phyloP scores from a whole-genome alignment of 164 flowering plant genomes.

The Brasenia schreberi region DNA sequence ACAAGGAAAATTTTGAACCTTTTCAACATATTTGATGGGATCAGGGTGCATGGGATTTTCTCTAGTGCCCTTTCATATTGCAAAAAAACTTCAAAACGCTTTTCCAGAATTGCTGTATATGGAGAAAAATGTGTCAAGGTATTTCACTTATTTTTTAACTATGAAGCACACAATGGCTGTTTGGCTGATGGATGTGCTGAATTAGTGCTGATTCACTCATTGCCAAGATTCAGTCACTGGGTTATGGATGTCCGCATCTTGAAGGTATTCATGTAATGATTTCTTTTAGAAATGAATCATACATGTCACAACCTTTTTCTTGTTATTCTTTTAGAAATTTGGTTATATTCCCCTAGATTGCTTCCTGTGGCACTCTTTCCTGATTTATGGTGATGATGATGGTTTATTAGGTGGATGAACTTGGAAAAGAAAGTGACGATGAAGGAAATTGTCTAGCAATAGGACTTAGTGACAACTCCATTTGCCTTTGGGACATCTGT shows the following conservation, averaged over 20 bases:
- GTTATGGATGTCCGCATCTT: conserved; percentile 75
- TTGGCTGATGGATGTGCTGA: conserved; percentile 7
- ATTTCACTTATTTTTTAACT: conserved; percentile 24
- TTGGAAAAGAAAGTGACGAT: conserved; percentile 4
- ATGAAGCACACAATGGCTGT: conserved; percentile 4
- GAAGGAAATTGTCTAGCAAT: conserved; percentile 36
- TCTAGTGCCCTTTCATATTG: conserved; percentile 12
- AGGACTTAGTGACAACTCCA: conserved; percentile 85
- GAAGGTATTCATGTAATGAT: conserved; percentile 34
- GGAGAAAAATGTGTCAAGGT: conserved; percentile 79
- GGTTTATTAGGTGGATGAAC: background rate
- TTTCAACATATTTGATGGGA: conserved; percentile 59
- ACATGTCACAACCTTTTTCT: too few relatives aligned
- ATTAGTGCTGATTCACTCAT: conserved; percentile 22
- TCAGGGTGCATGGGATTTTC: conserved; percentile 79
- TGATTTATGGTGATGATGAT: background rate
- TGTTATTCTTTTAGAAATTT: background rate
- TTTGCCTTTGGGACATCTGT: conserved; percentile 53
- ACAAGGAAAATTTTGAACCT: conserved; percentile 28
- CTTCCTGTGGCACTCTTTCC: too few relatives aligned
- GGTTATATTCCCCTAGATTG: too few relatives aligned
- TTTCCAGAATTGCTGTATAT: conserved; percentile 38
- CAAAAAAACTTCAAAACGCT: conserved; percentile 10
- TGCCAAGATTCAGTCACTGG: conserved; percentile 76
- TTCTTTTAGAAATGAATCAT: too few relatives aligned